Percentiles rank a stretch among this genome's conserved stretches.
Conservation (phyloP, 2,329 filamentous ascomycete genomes). For the Verticillium klebahnii region DNA sequence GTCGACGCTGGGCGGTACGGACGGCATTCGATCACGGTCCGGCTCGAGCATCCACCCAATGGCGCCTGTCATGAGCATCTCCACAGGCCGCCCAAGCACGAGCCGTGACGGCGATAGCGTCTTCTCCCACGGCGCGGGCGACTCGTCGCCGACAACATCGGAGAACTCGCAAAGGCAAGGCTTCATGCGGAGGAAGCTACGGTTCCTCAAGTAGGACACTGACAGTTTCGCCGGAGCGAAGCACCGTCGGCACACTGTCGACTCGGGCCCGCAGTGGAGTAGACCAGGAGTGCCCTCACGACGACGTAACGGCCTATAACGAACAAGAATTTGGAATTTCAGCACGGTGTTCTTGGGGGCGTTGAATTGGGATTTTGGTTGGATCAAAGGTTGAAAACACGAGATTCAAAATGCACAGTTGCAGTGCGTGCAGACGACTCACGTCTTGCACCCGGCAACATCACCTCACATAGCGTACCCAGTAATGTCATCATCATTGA, state of each 20-base stretch:
- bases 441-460: neutral
- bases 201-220: conserved; percentile 10
- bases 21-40: neutral
- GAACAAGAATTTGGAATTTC: neutral
- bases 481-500: neutral
- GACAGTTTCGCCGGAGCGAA: neutral
- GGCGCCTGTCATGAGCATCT: conserved; percentile 7
- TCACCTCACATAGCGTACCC: neutral
- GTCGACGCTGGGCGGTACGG: neutral
- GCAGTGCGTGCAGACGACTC: neutral
- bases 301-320: conserved; percentile 10
- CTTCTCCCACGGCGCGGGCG: conserved; percentile 17
- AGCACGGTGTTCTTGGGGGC: conserved; percentile 9
- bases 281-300: neutral
- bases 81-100: conserved; percentile 6
- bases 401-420: neutral
- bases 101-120: conserved; percentile 36
- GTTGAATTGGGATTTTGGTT: neutral
- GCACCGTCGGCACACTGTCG: neutral
- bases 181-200: neutral
- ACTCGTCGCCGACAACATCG: conserved; percentile 12
- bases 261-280: neutral
- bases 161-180: neutral
- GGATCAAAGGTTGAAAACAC: neutral
- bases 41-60: conserved; percentile 11